These are phyloP conservation scores for Ophiostoma montium DNA, from an alignment of 2,329 filamentous ascomycete genomes.

Conservation along the genomic window DNA sequence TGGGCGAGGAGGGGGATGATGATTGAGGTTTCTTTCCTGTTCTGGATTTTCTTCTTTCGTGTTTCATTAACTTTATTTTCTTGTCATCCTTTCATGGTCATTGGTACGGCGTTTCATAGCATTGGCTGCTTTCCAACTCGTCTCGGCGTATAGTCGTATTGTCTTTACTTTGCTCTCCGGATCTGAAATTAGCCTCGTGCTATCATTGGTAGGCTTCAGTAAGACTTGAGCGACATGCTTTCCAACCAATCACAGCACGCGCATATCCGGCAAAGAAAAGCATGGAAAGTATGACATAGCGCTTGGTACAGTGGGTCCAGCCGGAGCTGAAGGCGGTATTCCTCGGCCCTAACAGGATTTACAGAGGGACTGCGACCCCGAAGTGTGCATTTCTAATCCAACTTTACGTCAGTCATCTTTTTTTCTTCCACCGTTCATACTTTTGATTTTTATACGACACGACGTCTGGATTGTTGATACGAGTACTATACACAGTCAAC, in stretches of 20 bases:
- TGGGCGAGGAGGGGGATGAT: neutral
- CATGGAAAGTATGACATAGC: conserved; percentile 1
- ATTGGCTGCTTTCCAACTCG: neutral
- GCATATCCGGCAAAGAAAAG: neutral
- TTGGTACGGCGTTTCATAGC: neutral
- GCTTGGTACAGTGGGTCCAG: conserved; percentile 1
- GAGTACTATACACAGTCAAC: neutral
- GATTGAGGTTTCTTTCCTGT: neutral
- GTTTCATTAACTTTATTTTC: too few relatives aligned
- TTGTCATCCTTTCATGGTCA: too few relatives aligned
- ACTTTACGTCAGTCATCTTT: neutral
- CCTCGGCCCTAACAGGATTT: conserved; percentile 7
- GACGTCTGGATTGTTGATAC: neutral
- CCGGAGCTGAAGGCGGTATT: conserved; percentile 4
- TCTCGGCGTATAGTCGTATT: too few relatives aligned
- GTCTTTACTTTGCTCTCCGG: too few relatives aligned
- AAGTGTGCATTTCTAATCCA: conserved; percentile 7
- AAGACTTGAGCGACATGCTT: neutral
- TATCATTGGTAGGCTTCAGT: neutral
- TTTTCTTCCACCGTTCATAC: neutral
- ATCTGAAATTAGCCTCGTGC: too few relatives aligned
- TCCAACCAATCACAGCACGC: conserved; percentile 6
- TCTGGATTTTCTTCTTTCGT: neutral
- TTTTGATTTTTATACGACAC: neutral
- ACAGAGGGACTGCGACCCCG: conserved; percentile 2